Conservation (phyloP, 1,284 basidiomycete species). For the Marasmius tenuissimus region DNA sequence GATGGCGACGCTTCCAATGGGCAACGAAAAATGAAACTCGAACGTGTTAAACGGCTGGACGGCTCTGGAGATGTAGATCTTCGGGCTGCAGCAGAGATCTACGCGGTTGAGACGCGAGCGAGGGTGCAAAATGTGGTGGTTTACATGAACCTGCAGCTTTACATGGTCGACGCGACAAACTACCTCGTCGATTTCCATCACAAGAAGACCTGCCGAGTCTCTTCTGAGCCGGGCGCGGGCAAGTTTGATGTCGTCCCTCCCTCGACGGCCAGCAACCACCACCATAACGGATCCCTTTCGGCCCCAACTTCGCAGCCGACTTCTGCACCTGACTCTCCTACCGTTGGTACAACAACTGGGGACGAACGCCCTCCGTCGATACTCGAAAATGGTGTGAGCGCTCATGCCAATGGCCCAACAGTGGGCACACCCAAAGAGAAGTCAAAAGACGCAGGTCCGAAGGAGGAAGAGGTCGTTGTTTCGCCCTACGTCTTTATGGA, state of each 20-base stretch:
- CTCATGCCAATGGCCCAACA: slow-evolving; percentile 43
- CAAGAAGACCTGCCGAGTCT: slow-evolving; percentile 84
- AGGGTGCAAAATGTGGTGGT: slow-evolving; percentile 90
- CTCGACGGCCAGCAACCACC: slow-evolving; percentile 7
- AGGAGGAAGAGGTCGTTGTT: slow-evolving; percentile 76
- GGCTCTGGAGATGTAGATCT: slow-evolving; percentile 41
- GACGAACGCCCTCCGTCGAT: neutral
- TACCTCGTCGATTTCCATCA: slow-evolving; percentile 99
- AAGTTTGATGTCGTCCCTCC: slow-evolving; percentile 55
- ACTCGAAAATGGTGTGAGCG: slow-evolving; percentile 35
- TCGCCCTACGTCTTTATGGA: slow-evolving; percentile 98
- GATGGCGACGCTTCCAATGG: slow-evolving; percentile 33
- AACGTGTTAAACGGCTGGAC: slow-evolving; percentile 64
- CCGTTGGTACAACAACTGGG: neutral
- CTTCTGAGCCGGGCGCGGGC: slow-evolving; percentile 59
- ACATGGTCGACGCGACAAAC: slow-evolving; percentile 93
- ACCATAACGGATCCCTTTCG: neutral
- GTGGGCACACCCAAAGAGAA: slow-evolving; percentile 46
- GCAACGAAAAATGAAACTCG: slow-evolving; percentile 37
- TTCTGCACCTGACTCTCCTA: neutral
- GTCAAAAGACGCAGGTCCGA: slow-evolving; percentile 38
- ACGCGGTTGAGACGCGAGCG: slow-evolving; percentile 93
- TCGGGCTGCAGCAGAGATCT: slow-evolving; percentile 55
- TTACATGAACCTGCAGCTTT: slow-evolving; percentile 96
- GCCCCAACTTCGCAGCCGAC: neutral